A percentile compares a stretch with the other conserved stretches of the same genome.
Evolutionary conservation across 2,329 filamentous ascomycete species (phyloP).

Genomic region (Phyllosticta capitalensis): DNA sequence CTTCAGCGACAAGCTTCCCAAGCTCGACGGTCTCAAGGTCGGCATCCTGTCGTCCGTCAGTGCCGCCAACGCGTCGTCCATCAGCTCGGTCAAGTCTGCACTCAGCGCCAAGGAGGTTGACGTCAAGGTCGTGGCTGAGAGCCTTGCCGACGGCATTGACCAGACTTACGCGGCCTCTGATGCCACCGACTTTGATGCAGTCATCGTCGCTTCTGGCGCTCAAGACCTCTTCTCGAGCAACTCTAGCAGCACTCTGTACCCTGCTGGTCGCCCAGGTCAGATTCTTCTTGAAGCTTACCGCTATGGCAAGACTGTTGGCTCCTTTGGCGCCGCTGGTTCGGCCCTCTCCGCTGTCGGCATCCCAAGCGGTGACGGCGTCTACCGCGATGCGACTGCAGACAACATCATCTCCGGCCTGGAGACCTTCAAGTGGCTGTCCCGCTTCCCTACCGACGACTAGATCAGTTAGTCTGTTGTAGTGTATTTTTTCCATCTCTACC

Average conservation of each 20-base stretch:
- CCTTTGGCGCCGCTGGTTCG: conserved; percentile 39
- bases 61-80: conserved; percentile 36
- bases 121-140: conserved; percentile 52
- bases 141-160: conserved; percentile 44
- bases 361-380: conserved; percentile 18
- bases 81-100: conserved; percentile 44
- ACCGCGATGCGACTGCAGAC: conserved; percentile 33
- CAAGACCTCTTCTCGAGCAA: conserved; percentile 40
- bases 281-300: conserved; percentile 54
- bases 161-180: conserved; percentile 57
- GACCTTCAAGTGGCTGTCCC: conserved; percentile 56
- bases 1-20: conserved; percentile 48
- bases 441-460: conserved; percentile 48
- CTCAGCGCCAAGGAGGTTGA: conserved; percentile 45
- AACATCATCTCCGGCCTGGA: conserved; percentile 42
- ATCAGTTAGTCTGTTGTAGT: background rate
- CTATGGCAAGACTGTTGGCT: conserved; percentile 62
- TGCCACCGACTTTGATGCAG: conserved; percentile 51
- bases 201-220: conserved; percentile 50
- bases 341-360: conserved; percentile 40
- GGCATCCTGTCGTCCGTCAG: conserved; percentile 49
- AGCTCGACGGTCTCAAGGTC: conserved; percentile 53
- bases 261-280: conserved; percentile 52
- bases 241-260: conserved; percentile 44
- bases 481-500: background rate